Evolutionary conservation across 768 basidiomycete species (phyloP).

Genomic region (Suillus variegatus): DNA sequence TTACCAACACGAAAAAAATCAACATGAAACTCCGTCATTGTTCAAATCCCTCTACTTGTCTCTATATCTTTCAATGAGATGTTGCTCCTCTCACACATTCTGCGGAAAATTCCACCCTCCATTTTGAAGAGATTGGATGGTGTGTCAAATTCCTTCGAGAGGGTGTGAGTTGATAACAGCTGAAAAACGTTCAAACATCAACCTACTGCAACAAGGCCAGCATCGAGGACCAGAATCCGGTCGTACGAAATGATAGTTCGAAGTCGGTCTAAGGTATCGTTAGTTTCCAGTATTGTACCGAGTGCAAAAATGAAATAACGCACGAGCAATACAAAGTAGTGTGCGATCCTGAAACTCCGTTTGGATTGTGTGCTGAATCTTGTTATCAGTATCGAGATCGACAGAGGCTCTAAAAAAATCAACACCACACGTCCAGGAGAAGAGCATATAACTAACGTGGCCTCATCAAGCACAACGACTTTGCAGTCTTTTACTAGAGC

Average conservation of each 20-base stretch:
- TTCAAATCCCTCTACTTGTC: not conserved
- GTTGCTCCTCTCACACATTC: constrained; percentile 57
- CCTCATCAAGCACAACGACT: constrained; percentile 52
- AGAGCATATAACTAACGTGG: constrained; percentile 17
- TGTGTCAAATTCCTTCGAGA: constrained; percentile 56
- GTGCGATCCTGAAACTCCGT: constrained; percentile 50
- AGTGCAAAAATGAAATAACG: constrained; percentile 28
- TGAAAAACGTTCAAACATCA: not conserved
- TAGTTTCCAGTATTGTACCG: not conserved
- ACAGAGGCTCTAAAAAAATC: constrained; percentile 32
- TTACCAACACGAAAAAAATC: not conserved
- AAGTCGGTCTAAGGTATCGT: constrained; percentile 36
- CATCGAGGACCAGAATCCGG: constrained; percentile 67
- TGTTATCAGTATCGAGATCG: constrained; percentile 50
- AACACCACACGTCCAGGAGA: constrained; percentile 24
- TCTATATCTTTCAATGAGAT: constrained; percentile 50
- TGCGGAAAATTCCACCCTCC: constrained; percentile 54
- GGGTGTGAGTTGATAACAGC: not conserved
- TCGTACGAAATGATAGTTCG: constrained; percentile 64
- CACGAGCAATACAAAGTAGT: constrained; percentile 48
- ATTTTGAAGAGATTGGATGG: constrained; percentile 38
- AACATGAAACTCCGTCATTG: not conserved
- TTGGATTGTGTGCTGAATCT: constrained; percentile 49
- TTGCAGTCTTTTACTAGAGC: constrained; percentile 53
- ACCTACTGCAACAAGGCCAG: constrained; percentile 56